phyloP scores from a whole-genome alignment of 2,329 filamentous ascomycete genomes.

The Sclerotinia spermophila region DNA sequence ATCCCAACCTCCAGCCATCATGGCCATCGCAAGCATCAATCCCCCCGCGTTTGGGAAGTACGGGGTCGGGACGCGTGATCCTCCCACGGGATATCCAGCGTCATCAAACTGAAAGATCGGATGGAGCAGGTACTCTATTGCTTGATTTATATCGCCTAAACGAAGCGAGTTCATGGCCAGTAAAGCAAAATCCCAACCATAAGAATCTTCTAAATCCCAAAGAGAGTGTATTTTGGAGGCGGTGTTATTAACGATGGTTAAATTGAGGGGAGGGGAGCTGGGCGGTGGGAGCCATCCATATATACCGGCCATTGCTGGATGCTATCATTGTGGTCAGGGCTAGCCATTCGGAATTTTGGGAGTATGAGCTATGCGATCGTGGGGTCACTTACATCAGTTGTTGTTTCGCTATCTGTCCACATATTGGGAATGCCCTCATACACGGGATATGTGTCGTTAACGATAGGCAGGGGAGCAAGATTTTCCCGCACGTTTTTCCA shows the following conservation, averaged over 20 bases:
- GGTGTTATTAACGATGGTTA: conserved; percentile 39
- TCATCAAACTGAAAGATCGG: conserved; percentile 53
- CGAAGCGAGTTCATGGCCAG: conserved; percentile 46
- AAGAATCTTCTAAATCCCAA: conserved; percentile 44
- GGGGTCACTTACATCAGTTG: neutral
- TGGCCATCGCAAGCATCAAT: conserved; percentile 50
- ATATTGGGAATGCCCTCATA: conserved; percentile 50
- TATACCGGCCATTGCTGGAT: conserved; percentile 45
- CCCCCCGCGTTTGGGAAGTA: conserved; percentile 53
- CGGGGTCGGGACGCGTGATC: conserved; percentile 51
- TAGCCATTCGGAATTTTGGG: neutral
- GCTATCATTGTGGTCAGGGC: conserved; percentile 38
- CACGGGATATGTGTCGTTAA: conserved; percentile 49
- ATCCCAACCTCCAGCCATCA: conserved; percentile 58
- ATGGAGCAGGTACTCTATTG: conserved; percentile 45
- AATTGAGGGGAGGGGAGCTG: conserved; percentile 37
- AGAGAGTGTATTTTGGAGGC: conserved; percentile 40
- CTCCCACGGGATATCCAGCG: conserved; percentile 52
- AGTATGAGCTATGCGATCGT: neutral
- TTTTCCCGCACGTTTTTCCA: conserved; percentile 50
- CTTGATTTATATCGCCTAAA: conserved; percentile 43
- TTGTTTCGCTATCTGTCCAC: conserved; percentile 37
- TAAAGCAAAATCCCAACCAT: conserved; percentile 47
- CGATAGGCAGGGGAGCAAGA: conserved; percentile 51
- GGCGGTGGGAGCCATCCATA: conserved; percentile 44